Conservation (phyloP, 1,139 yeast species). For the Lodderomyces parapsilosis region DNA sequence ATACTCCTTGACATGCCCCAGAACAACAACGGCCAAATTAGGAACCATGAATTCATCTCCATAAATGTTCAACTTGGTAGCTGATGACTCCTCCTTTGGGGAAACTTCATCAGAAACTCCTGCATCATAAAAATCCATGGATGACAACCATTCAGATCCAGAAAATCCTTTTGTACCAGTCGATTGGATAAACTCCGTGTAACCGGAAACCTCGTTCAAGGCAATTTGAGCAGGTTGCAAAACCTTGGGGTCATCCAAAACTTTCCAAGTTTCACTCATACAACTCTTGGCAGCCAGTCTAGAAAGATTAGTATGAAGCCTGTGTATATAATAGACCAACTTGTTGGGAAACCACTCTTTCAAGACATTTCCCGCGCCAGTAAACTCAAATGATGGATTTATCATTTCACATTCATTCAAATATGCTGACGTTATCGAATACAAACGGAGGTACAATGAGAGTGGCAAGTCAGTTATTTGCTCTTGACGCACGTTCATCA, state of each 20-base stretch:
- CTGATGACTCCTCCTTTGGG: background rate
- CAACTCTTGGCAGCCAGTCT: conserved; percentile 46
- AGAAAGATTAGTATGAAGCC: conserved; percentile 55
- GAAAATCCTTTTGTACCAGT: conserved; percentile 25
- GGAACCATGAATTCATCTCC: conserved; percentile 46
- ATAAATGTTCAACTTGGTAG: conserved; percentile 34
- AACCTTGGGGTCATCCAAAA: conserved; percentile 32
- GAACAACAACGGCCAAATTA: conserved; percentile 29
- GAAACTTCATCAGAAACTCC: conserved; percentile 5
- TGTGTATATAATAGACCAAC: conserved; percentile 55
- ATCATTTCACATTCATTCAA: conserved; percentile 82
- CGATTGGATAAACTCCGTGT: conserved; percentile 45
- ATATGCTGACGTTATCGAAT: conserved; percentile 66
- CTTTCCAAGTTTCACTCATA: conserved; percentile 81
- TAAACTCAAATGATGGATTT: conserved; percentile 67
- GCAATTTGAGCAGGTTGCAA: conserved; percentile 47
- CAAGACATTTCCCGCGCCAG: conserved; percentile 49
- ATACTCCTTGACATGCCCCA: conserved; percentile 47
- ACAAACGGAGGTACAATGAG: conserved; percentile 61
- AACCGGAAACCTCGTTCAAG: conserved; percentile 55
- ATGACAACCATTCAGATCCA: conserved; percentile 47
- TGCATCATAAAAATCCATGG: conserved; percentile 29
- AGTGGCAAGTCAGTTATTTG: conserved; percentile 58
- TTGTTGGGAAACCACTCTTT: conserved; percentile 71
- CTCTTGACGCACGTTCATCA: conserved; percentile 75